Evolutionary conservation across 2,329 filamentous ascomycete species (phyloP).

Genomic region (Cercospora janseana): DNA sequence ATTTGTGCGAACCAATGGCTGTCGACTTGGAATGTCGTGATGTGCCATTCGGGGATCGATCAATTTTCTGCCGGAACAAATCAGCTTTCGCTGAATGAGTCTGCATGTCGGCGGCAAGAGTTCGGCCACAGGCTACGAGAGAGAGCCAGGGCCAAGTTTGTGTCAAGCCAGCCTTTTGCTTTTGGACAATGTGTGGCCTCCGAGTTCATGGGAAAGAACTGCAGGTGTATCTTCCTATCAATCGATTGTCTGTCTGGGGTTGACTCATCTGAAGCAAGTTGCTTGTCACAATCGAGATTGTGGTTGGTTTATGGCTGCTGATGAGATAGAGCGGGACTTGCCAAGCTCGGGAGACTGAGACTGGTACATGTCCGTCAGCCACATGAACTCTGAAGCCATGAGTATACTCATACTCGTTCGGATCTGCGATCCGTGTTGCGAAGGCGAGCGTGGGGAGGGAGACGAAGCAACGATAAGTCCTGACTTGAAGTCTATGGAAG

Average conservation of each 20-base stretch:
- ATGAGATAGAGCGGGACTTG: constrained; percentile 1
- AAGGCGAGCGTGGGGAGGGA: no score
- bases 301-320: not conserved
- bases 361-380: not conserved
- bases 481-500: no score
- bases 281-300: no score
- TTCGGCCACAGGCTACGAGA: not conserved
- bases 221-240: not conserved
- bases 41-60: not conserved
- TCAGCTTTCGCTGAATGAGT: constrained; percentile 1
- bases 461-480: no score
- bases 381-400: not conserved
- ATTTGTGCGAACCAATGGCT: no score
- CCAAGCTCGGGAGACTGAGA: not conserved
- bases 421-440: no score
- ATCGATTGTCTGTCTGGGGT: not conserved
- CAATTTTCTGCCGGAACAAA: not conserved
- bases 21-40: constrained; percentile 1
- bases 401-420: not conserved
- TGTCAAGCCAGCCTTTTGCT: not conserved
- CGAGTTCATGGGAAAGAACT: constrained; percentile 1
- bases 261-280: constrained; percentile 1
- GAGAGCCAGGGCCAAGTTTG: not conserved
- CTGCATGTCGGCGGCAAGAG: not conserved
- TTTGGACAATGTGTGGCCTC: not conserved